Percentiles rank a stretch among this genome's conserved stretches.
These are phyloP conservation scores for Immersiporthe knoxdaviesiana DNA, from an alignment of 2,329 filamentous ascomycete species.

Conservation along the genomic window DNA sequence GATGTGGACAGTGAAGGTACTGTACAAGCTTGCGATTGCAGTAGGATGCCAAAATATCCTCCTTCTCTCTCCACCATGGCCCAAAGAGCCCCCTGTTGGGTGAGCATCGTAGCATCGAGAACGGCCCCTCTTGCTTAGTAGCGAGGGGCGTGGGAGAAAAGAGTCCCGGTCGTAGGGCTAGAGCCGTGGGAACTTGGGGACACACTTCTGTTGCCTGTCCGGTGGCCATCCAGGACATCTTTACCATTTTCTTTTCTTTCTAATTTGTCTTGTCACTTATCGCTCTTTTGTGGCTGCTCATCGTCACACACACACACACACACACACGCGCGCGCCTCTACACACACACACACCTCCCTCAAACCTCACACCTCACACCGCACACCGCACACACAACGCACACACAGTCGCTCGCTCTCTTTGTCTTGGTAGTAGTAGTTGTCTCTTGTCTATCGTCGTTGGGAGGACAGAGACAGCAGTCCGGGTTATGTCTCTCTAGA, in stretches of 20 bases:
- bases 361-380: too few species aligned
- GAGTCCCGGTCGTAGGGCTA: conserved; percentile 28
- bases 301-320: conserved; percentile 14
- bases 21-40: background rate
- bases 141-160: conserved; percentile 17
- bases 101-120: conserved; percentile 26
- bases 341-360: too few species aligned
- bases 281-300: conserved; percentile 22
- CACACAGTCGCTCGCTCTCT: conserved; percentile 7
- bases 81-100: conserved; percentile 19
- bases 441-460: conserved; percentile 4
- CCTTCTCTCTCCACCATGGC: conserved; percentile 7
- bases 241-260: conserved; percentile 22
- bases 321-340: too few species aligned
- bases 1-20: conserved; percentile 3
- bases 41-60: conserved; percentile 2
- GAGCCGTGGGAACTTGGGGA: conserved; percentile 10
- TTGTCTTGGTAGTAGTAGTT: conserved; percentile 16
- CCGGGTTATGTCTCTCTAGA: conserved; percentile 24
- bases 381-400: too few species aligned
- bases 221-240: conserved; percentile 26
- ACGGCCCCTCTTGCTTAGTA: conserved; percentile 17
- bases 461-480: conserved; percentile 25
- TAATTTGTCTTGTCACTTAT: conserved; percentile 24
- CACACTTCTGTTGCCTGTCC: conserved; percentile 22